phyloP scores from a whole-genome alignment of 83 land plant species.

The Picea engelmannii region DNA sequence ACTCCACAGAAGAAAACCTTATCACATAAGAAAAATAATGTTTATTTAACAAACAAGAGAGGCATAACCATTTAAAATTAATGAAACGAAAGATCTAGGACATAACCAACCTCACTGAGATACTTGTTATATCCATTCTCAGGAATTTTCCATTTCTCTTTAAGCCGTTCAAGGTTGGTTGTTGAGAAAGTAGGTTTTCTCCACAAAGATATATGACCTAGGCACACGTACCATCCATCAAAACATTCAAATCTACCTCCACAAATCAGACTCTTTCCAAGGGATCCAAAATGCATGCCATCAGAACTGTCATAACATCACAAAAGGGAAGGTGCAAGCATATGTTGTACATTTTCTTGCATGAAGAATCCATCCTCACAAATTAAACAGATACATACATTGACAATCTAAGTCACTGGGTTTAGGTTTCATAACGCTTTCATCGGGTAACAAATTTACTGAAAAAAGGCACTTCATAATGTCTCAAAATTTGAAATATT shows the following conservation, averaged over 20 bases:
- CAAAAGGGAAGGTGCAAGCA: not conserved
- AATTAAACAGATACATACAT: too few relatives aligned
- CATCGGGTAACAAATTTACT: too few relatives aligned
- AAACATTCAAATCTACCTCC: conserved; percentile 62
- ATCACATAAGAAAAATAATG: too few relatives aligned
- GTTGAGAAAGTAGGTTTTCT: conserved; percentile 85
- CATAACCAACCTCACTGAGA: conserved; percentile 58
- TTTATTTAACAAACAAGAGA: not conserved
- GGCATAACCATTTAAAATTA: not conserved
- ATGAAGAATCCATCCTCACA: too few relatives aligned
- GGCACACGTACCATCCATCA: conserved; percentile 76
- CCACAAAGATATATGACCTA: conserved; percentile 84
- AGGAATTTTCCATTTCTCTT: conserved; percentile 90
- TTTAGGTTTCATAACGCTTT: too few relatives aligned
- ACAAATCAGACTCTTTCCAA: conserved; percentile 73
- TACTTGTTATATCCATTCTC: conserved; percentile 60
- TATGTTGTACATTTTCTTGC: not conserved
- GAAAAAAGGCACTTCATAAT: too few relatives aligned
- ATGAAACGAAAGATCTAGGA: not conserved
- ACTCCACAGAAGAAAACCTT: too few relatives aligned
- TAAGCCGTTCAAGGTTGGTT: conserved; percentile 59
- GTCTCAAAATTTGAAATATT: too few relatives aligned
- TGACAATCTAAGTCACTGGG: too few relatives aligned
- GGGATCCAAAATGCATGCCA: conserved; percentile 98
- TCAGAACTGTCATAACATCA: conserved; percentile 61